Evolutionary conservation across 768 basidiomycete genomes (phyloP).

Genomic region (Suillus lakei): DNA sequence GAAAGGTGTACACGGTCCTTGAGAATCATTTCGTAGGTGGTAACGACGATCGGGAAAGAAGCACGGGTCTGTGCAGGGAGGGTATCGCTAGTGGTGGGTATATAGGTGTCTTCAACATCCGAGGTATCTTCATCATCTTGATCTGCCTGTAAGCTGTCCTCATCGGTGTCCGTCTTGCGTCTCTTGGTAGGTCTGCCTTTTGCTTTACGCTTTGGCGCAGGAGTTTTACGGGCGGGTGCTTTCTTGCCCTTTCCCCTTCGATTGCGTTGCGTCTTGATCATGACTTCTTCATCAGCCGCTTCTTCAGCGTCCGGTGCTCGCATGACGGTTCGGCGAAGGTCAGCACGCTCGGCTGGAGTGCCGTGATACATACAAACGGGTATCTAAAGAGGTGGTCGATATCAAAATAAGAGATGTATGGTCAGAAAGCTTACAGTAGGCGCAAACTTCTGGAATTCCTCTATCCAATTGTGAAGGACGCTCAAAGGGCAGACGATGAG

Average conservation of each 20-base stretch:
- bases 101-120: slow-evolving; percentile 19
- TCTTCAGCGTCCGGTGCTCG: slow-evolving; percentile 34
- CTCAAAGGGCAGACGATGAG: slow-evolving; percentile 92
- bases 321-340: slow-evolving; percentile 71
- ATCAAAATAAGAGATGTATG: neutral
- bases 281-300: slow-evolving; percentile 27
- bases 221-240: slow-evolving; percentile 12
- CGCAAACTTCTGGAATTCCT: slow-evolving; percentile 85
- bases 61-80: slow-evolving; percentile 20
- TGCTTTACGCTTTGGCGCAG: slow-evolving; percentile 16
- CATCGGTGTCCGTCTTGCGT: slow-evolving; percentile 21
- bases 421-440: slow-evolving; percentile 58
- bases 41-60: slow-evolving; percentile 81
- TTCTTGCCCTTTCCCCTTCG: slow-evolving; percentile 25
- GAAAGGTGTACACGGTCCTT: slow-evolving; percentile 71
- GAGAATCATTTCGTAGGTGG: slow-evolving; percentile 94
- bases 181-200: slow-evolving; percentile 22
- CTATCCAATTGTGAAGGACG: slow-evolving; percentile 90
- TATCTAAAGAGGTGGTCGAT: slow-evolving; percentile 56
- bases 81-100: slow-evolving; percentile 26
- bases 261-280: slow-evolving; percentile 23
- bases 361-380: slow-evolving; percentile 94
- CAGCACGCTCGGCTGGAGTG: slow-evolving; percentile 76
- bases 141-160: slow-evolving; percentile 6
- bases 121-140: slow-evolving; percentile 25